phyloP scores from a whole-genome alignment of 202 grass and related monocot genomes.

The Digitaria exilis region DNA sequence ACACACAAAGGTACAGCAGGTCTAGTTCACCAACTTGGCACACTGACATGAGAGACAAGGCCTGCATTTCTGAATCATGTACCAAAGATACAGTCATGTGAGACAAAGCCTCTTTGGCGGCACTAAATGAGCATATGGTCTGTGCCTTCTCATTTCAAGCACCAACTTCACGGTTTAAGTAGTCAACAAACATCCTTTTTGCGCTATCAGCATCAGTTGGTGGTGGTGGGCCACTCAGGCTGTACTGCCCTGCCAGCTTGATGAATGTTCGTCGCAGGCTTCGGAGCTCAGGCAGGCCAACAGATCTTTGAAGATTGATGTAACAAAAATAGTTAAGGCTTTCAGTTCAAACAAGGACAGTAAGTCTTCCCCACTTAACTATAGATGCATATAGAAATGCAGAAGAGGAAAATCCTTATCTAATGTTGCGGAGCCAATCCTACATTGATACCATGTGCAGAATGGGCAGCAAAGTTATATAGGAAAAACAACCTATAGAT shows the following conservation, averaged over 20 bases:
- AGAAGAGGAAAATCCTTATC: not conserved
- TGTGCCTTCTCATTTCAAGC: not conserved
- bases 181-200: slow-evolving; percentile 93
- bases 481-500: not conserved
- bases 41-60: no score
- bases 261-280: slow-evolving; percentile 86
- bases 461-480: not conserved
- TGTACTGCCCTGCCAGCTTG: slow-evolving; percentile 80
- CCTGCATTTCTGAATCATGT: not conserved
- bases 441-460: not conserved
- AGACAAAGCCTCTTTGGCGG: not conserved
- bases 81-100: not conserved
- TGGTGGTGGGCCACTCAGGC: slow-evolving; percentile 80
- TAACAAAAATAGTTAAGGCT: slow-evolving; percentile 60
- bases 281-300: slow-evolving; percentile 84
- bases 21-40: no score
- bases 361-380: not conserved
- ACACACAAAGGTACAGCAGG: no score
- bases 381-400: not conserved
- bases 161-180: slow-evolving; percentile 85
- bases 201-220: slow-evolving; percentile 80
- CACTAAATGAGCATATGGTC: not conserved
- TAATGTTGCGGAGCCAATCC: not conserved
- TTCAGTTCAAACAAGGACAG: not conserved
- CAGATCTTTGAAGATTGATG: slow-evolving; percentile 70